Evolutionary conservation across 2,329 filamentous ascomycete genomes (phyloP), one percentile per base, ranked within the genome.

Genomic region (Fusarium tricinctum): DNA sequence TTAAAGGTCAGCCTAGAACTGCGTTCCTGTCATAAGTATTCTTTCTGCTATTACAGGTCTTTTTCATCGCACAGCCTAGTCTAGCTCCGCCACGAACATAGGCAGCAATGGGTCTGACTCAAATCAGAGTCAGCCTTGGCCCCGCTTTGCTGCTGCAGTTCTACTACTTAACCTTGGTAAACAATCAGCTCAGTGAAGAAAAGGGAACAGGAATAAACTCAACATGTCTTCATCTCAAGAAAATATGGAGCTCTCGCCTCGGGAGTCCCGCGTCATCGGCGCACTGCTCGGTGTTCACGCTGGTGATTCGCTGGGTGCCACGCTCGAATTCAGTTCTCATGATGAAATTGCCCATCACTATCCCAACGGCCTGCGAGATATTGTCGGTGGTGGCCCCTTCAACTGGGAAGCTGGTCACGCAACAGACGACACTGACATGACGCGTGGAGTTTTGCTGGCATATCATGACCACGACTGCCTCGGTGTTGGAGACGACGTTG

Each of bases 391-490:
- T 47, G 83, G 83, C 0, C 60, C 70, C 3, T 83, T 84, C 58
- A 13, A 43, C 20, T 84, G 82, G 82, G 57, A 78, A 0, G 62
- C 78, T 1, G 83, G 83, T 9, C 78, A 81, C 58, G 82, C 82
- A 17, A 84, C 83, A 26, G 82, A 84, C 68, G 82, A 84, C 68
- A 84, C 82, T 1, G 82, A 84, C 66, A 74, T 84, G 65, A 82
- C 81, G 6, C 80, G 82, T 6, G 82, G 78, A 12, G 79, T 84
- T 1, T 74, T 84, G 7, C 76, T 84, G 15, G 81, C 81, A 5
- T 84, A 84, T 63, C 71, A 61, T 1, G 78, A 79, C 45, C 28
- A 32, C 1, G 42, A 58, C 14, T 23, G 35, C 12, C 30, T 32
- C 13, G 14, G 42, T 1, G 59, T 65, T 4, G 63, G 63, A 13